Conservation (phyloP, 306 rosid genomes). For the Cicer pinnatifidum region DNA sequence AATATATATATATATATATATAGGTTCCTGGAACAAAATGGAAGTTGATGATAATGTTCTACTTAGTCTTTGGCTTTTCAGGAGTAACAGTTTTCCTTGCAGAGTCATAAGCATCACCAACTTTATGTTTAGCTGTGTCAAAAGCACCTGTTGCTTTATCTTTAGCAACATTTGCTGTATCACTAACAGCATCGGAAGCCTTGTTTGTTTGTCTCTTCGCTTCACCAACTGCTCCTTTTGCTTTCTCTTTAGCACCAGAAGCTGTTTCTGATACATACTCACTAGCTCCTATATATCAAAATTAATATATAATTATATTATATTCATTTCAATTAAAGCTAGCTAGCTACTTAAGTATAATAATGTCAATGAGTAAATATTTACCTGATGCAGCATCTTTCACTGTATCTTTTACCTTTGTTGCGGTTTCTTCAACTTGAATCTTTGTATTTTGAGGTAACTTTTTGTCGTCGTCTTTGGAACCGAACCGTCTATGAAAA, state of each 20-base stretch:
- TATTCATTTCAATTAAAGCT: neutral
- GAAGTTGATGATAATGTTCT: constrained; percentile 14
- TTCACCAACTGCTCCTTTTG: constrained; percentile 13
- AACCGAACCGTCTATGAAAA: neutral
- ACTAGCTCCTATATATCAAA: constrained; percentile 31
- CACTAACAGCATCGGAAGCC: neutral
- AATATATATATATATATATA: neutral
- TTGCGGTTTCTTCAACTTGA: constrained; percentile 36
- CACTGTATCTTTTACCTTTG: constrained; percentile 28
- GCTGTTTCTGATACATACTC: constrained; percentile 39
- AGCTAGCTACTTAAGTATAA: neutral
- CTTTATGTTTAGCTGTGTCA: constrained; percentile 36
- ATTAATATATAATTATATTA: too few relatives aligned
- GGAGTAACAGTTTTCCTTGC: constrained; percentile 38
- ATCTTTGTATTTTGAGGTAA: constrained; percentile 13
- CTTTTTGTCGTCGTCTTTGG: neutral
- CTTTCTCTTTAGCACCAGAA: constrained; percentile 35
- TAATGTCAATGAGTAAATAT: neutral
- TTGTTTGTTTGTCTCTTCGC: neutral
- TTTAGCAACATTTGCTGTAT: neutral
- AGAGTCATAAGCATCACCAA: constrained; percentile 32
- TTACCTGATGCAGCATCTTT: constrained; percentile 48
- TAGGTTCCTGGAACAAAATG: neutral
- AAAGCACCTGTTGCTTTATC: constrained; percentile 37
- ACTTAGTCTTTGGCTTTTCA: constrained; percentile 27